Evolutionary conservation across 805 yeast genomes (phyloP), one percentile per base, ranked within the genome.

Genomic region (Candida boleticola): DNA sequence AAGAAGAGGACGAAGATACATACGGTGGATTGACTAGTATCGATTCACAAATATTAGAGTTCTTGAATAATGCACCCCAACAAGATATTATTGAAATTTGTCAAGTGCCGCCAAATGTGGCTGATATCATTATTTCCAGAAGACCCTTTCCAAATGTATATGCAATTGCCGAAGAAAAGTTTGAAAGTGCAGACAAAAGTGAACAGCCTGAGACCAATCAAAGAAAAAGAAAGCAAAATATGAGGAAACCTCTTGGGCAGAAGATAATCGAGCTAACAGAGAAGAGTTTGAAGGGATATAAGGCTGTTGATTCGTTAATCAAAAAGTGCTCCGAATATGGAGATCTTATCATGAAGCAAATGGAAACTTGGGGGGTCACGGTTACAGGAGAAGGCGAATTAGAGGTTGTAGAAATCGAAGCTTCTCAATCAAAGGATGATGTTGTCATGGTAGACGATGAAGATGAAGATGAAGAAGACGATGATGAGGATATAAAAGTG

Each of bases 241-340:
- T 78, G 58, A 41, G 63, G 58, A 66, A 67, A 45, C 71, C 83
- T 4, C 77, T 79, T 36, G 96, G 97, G 9, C 84, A 84, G 52
- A 77, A 79, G 55, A 73, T 88, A 37, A 76, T 89, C 18, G 92
- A 84, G 49, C 83, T 78, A 30, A 77, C 90, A 3, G 77, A 77
- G 36, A 68, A 75, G 48, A 83, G 89, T 13, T 71, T 93, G 48
- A 79, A 81, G 53, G 98, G 98, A 4, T 93, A 93, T 60, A 83
- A 82, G 47, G 98, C 99, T 0, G 96, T 93, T 34, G 98, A 92
- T 53, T 84, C 95, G n/a, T 70, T 93, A 50, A 88, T 93, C 47
- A 80, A 80, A 45, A 78, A 81, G 50, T 93, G 99, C 67, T 80
- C 89, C 7, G 76, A 78, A 14, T 83, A 85, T 50, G 96, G 97